A percentile compares a stretch with the other conserved stretches of the same genome.
phyloP scores from a whole-genome alignment of 331 rosid species.

The Rosa hybrid region DNA sequence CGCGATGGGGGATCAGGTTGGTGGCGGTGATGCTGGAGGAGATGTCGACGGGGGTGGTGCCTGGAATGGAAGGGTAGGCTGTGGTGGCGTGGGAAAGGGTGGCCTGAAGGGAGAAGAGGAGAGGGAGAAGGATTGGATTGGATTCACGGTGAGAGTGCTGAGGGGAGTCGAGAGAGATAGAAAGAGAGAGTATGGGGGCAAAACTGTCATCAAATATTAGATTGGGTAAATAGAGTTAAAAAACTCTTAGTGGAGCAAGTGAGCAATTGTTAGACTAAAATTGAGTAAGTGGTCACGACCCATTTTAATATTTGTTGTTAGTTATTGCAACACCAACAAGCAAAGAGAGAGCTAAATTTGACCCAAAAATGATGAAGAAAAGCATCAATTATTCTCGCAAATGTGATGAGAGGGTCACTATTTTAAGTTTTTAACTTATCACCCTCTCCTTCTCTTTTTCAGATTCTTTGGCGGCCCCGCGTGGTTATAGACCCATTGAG shows the following conservation, averaged over 20 bases:
- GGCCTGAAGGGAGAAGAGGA: too few relatives aligned
- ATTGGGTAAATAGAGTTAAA: too few relatives aligned
- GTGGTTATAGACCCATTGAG: neutral
- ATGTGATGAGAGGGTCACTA: neutral
- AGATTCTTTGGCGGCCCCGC: neutral
- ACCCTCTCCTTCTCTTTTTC: neutral
- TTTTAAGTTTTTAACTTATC: neutral
- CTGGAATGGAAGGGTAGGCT: slow-evolving; percentile 71
- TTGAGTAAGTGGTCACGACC: too few relatives aligned
- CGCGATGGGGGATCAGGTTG: slow-evolving; percentile 55
- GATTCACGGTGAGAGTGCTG: too few relatives aligned
- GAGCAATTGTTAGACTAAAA: too few relatives aligned
- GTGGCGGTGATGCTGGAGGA: slow-evolving; percentile 17
- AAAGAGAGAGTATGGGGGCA: too few relatives aligned
- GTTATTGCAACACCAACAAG: neutral
- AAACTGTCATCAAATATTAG: too few relatives aligned
- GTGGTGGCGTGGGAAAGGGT: neutral
- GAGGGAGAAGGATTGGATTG: too few relatives aligned
- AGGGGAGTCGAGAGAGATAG: too few relatives aligned
- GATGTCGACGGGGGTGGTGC: slow-evolving; percentile 37
- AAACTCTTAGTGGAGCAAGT: too few relatives aligned
- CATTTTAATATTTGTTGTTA: neutral
- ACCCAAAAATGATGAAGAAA: neutral
- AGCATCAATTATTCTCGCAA: neutral
- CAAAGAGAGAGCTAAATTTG: neutral